Evolutionary conservation across 305 asterid genomes (phyloP), one percentile per base, ranked within the genome.

Genomic region (Fraxinus latifolia): DNA sequence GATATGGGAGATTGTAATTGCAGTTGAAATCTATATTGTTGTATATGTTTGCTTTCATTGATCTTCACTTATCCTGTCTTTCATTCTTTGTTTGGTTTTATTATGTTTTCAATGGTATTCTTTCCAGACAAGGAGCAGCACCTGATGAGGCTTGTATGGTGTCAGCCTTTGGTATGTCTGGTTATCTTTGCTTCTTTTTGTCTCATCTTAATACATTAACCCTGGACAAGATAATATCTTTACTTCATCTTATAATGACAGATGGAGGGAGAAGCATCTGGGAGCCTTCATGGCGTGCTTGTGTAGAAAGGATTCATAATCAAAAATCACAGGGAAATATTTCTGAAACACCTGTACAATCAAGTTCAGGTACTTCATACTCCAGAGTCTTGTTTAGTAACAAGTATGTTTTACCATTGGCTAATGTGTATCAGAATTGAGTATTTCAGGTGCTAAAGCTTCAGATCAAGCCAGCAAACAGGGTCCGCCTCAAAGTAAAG

Each of bases 61-160:
- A 31, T 55, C 39, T 70, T 15, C 44, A 32, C 37, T 23, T 78
- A 60, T 44, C 42, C 53, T 34, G 62, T 8, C 37, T 55, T 32
- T 78, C 25, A 72, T 79, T 84, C 62, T 7, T 75, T 78, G 55
- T 47, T 81, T 79, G 42, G 58, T 68, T n/a, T 32, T 9, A 37
- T 42, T 37, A 21, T 83, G 73, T 17, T 80, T 81, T 68, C 25
- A 58, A 75, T 82, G 42, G 27, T 55, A 73, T 65, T 77, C 76
- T 76, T 72, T 84, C 88, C 92, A 97, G 99, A 90, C 97, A 92
- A 89, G 99, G 97, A 85, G 91, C 91, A 76, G 93, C 92, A 83
- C 99, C 99, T 68, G 99, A 97, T 55, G 99, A 97, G 86, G 96
- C 96, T 84, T 92, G 92, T 84, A 97, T 97, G 99, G 81, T 91